Percentiles rank a stretch among this genome's conserved stretches.
These are phyloP conservation scores for Blumeria hordei DNA, from an alignment of 2,329 filamentous ascomycete genomes.

Conservation along the genomic window DNA sequence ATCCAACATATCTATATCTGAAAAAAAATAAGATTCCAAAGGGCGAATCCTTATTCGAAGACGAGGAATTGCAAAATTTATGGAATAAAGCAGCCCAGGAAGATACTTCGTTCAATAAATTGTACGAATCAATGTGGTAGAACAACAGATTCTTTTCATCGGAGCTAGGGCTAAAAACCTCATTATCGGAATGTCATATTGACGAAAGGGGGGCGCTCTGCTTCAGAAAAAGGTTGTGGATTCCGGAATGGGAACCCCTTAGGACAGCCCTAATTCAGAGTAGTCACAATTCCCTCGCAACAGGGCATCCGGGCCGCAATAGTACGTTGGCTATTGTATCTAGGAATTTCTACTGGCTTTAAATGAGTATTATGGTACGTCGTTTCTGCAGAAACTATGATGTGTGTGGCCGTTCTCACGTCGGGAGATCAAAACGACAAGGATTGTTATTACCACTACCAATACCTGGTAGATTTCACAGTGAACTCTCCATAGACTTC, in stretches of 20 bases:
- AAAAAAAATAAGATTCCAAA: not conserved
- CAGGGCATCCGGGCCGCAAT: not conserved
- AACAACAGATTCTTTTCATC: not conserved
- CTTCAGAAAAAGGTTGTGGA: slow-evolving; percentile 1
- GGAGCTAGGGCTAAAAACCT: not conserved
- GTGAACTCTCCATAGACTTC: not conserved
- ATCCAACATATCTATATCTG: not conserved
- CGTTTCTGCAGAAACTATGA: not conserved
- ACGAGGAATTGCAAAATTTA: not conserved
- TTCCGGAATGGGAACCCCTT: not conserved
- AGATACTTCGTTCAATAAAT: not conserved
- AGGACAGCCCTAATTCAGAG: too few species aligned
- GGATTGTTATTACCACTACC: not conserved
- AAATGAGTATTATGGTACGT: not conserved
- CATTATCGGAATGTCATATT: not conserved
- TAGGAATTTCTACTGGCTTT: not conserved
- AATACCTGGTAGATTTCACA: too few species aligned
- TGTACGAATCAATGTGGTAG: not conserved
- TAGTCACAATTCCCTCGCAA: not conserved
- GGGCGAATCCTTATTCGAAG: not conserved
- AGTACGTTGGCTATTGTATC: not conserved
- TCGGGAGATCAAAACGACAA: too few species aligned
- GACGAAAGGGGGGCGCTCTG: not conserved
- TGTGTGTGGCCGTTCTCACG: not conserved
- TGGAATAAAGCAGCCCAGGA: not conserved